Evolutionary conservation across 2,329 filamentous ascomycete genomes (phyloP), one percentile per base, ranked within the genome.

Genomic region (Exophiala alcalophila): DNA sequence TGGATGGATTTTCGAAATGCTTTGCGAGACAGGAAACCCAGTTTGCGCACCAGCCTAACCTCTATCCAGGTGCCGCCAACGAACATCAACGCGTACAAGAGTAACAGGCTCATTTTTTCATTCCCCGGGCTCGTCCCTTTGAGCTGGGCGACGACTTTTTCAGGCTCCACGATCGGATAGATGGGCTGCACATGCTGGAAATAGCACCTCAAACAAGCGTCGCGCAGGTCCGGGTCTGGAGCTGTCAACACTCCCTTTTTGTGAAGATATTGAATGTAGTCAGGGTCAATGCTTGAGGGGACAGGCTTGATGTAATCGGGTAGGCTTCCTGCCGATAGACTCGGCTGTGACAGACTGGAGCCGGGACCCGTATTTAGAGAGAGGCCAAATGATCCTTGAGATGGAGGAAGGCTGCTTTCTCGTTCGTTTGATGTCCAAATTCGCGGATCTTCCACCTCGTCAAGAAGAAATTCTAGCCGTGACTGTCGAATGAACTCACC

Each of bases 41-140:
- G 86, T 37, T 81, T 78, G 24, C 77, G 80, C 29, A 96, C 72
- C 57, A 81, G 73, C 44, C 82, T 78, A 66, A 87, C 83, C 56
- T 91, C 86, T 94, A 94, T 82, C 61, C 91, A 94, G 0, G 88
- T 87, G 2, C 85, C 84, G 1, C 85, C 88, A 2, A 86, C 83
- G 61, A 96, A 96, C 86, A 96, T 94, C 57, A 95, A 83, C 6
- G 89, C 85, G 61, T 96, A 90, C 64, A 94, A 95, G 2, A 96
- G 70, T 44, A 96, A 77, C 56, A 96, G 69, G 67, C 90, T 95
- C 57, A 88, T 75, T 53, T 62, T 79, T 82, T 62, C 68, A 20
- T 16, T 12, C n/a, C n/a, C n/a, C 5, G 15, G 20, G 2, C 18
- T 12, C 10, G 9, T 6, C 3, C 8, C 28, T 14, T 33, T 24